Conservation (phyloP, 1,139 yeast species). For the Yamadazyma mexicana region DNA sequence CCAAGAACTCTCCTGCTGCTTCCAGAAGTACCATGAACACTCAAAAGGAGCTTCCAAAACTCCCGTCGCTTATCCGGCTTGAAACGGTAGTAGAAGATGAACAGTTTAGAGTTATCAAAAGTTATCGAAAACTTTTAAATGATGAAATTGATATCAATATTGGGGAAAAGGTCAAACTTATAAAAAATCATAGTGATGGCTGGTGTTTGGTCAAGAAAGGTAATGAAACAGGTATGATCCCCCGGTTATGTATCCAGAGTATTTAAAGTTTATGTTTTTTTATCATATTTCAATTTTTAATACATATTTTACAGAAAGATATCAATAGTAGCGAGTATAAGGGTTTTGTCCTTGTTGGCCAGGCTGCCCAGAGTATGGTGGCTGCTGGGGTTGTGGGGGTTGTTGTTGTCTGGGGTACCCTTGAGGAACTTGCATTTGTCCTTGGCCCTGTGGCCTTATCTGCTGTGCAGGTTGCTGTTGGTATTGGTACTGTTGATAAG, state of each 20-base stretch:
- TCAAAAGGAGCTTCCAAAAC: constrained; percentile 6
- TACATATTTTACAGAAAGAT: constrained; percentile 8
- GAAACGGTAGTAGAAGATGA: constrained; percentile 14
- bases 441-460: constrained; percentile 6
- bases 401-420: constrained; percentile 7
- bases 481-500: constrained; percentile 16
- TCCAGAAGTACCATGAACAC: too few species aligned
- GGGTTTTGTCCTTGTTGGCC: constrained; percentile 10
- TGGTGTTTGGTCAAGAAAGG: constrained; percentile 35
- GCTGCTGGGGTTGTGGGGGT: constrained; percentile 12
- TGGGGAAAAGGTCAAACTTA: constrained; percentile 32
- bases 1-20: too few species aligned
- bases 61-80: constrained; percentile 19
- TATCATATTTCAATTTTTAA: constrained; percentile 6
- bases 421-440: neutral
- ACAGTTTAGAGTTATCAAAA: constrained; percentile 23
- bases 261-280: neutral
- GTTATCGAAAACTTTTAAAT: constrained; percentile 27
- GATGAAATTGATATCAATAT: constrained; percentile 36
- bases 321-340: constrained; percentile 15
- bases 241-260: constrained; percentile 27
- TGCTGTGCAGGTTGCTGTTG: constrained; percentile 11
- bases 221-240: constrained; percentile 33
- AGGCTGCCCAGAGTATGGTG: neutral
- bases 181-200: constrained; percentile 36